Evolutionary conservation across 2,329 filamentous ascomycete genomes (phyloP), one percentile per base, ranked within the genome.

Genomic region (Keithomyces neogunnii): DNA sequence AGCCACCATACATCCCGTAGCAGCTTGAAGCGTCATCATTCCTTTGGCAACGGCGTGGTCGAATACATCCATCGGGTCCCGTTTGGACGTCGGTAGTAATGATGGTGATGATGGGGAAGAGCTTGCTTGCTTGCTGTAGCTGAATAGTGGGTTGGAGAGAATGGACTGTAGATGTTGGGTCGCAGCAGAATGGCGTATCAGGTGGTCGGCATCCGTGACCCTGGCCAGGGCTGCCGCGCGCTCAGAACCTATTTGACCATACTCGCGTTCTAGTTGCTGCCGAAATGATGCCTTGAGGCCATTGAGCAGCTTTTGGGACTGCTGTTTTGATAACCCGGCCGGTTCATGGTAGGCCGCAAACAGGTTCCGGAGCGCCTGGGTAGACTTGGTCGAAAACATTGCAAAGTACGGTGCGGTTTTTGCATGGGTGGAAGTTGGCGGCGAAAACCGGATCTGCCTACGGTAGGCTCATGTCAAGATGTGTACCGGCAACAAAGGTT

Each of bases 211-310:
- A 31, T 61, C 59, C 35, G 51, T 42, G 54, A 33, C 47, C 57
- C 59, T 44, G 59, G 48, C 36, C 31, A 47, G 49, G n/a, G 47
- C 54, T 8, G 52, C 53, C 35, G 45, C 56, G 38, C 56, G 55
- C 7, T 69, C 61, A 13, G 64, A 56, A 32, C 68, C 60, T 3
- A 44, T 29, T 60, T 67, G 73, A 53, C 78, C 78, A 58, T 82
- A 76, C 59, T 82, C 78, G 43, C 67, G 70, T 58, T 82, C 78
- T n/a, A 83, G 74, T 32, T 80, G 75, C 50, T 72, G 72, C 48
- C 79, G 73, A 60, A 83, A 83, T 2, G 78, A 81, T 5, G 69
- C 65, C 48, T 80, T 82, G 48, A 83, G 70, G 35, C 73, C 71
- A 50, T 80, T 71, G 55, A 82, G 76, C 7, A 82, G 72, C 57